Percentiles rank a stretch among this genome's conserved stretches.
phyloP scores from a whole-genome alignment of 805 yeast genomes.

The Monosporozyma yasuniensis region DNA sequence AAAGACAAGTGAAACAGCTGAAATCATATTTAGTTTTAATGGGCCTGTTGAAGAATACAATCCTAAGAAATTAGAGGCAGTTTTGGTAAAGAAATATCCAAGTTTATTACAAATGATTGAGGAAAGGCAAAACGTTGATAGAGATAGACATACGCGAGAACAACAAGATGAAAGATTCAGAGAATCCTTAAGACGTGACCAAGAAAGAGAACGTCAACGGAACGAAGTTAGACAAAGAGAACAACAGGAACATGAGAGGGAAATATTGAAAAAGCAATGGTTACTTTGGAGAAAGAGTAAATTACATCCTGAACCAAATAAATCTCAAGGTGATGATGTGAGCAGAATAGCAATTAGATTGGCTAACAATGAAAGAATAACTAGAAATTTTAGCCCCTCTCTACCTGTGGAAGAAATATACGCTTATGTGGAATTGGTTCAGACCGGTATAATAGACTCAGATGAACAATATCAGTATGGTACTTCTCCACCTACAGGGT shows the following conservation, averaged over 20 bases:
- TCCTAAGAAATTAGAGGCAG: slow-evolving; percentile 12
- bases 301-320: slow-evolving; percentile 28
- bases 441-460: slow-evolving; percentile 21
- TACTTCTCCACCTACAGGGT: slow-evolving; percentile 31
- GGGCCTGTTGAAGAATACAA: slow-evolving; percentile 16
- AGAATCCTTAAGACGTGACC: slow-evolving; percentile 59
- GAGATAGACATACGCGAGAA: slow-evolving; percentile 48
- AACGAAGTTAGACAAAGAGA: slow-evolving; percentile 30
- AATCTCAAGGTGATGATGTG: slow-evolving; percentile 18
- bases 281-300: slow-evolving; percentile 38
- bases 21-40: slow-evolving; percentile 25
- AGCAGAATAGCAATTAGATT: slow-evolving; percentile 68
- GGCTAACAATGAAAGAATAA: slow-evolving; percentile 50
- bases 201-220: slow-evolving; percentile 35
- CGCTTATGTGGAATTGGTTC: slow-evolving; percentile 55
- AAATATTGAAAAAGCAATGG: slow-evolving; percentile 34
- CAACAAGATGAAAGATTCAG: slow-evolving; percentile 76
- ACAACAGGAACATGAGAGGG: slow-evolving; percentile 13
- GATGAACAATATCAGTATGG: slow-evolving; percentile 12
- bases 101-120: slow-evolving; percentile 46
- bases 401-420: slow-evolving; percentile 54
- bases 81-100: slow-evolving; percentile 22
- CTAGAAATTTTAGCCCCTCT: slow-evolving; percentile 39
- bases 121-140: slow-evolving; percentile 53
- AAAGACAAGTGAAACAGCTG: slow-evolving; percentile 37